Conservation (phyloP, 1,139 yeast genomes). For the Keqinozyma sinolaborantium region DNA sequence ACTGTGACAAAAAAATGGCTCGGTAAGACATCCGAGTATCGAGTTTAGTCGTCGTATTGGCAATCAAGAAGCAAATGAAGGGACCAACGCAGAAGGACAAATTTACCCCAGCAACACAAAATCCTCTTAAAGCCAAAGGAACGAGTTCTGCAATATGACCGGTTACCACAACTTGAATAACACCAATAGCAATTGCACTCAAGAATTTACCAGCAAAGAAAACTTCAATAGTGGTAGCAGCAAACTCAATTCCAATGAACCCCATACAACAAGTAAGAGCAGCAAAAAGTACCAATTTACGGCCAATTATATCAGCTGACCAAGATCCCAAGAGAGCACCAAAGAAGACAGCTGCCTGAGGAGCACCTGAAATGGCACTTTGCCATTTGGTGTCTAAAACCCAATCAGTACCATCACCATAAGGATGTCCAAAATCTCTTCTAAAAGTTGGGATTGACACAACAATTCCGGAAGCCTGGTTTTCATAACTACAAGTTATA, state of each 20-base stretch:
- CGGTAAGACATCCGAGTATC: slow-evolving; percentile 15
- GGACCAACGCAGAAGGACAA: slow-evolving; percentile 22
- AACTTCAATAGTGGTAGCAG: slow-evolving; percentile 11
- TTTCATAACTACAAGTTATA: no score
- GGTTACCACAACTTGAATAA: no score
- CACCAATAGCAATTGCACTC: slow-evolving; percentile 15
- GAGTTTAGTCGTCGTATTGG: no score
- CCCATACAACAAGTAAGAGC: slow-evolving; percentile 10
- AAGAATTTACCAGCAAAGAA: slow-evolving; percentile 15
- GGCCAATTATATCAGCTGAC: slow-evolving; percentile 14
- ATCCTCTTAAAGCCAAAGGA: slow-evolving; percentile 16
- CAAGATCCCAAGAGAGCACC: slow-evolving; percentile 12
- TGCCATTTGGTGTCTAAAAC: slow-evolving; percentile 34
- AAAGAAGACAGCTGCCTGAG: slow-evolving; percentile 18
- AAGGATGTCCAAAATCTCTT: slow-evolving; percentile 20
- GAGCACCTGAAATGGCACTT: slow-evolving; percentile 23
- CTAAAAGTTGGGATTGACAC: slow-evolving; percentile 21
- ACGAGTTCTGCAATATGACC: no score
- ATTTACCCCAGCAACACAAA: slow-evolving; percentile 16
- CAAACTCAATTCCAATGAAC: slow-evolving; percentile 14
- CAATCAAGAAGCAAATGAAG: slow-evolving; percentile 17
- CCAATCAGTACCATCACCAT: no score
- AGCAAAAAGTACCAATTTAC: slow-evolving; percentile 12
- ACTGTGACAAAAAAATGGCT: slow-evolving; percentile 17
- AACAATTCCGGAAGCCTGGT: slow-evolving; percentile 19